Conservation (phyloP, 192 early-diverging fungal species). For the Rhizophagus clarus region DNA sequence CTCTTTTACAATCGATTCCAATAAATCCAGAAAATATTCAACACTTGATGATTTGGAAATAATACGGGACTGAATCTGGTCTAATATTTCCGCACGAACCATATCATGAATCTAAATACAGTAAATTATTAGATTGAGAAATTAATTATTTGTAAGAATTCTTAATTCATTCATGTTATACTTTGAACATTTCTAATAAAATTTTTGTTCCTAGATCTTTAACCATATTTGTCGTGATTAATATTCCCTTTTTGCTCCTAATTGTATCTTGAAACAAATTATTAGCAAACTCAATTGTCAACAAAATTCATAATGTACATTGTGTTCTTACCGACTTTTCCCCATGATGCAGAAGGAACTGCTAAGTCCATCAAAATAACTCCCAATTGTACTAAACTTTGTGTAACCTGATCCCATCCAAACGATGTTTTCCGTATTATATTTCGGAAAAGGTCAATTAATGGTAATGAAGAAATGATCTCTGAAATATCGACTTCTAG, state of each 20-base stretch:
- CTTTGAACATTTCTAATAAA: constrained; percentile 54
- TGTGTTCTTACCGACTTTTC: constrained; percentile 3
- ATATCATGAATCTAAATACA: constrained; percentile 61
- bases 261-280: constrained; percentile 4
- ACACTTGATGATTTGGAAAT: constrained; percentile 52
- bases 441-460: constrained; percentile 39
- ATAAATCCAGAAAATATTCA: constrained; percentile 45
- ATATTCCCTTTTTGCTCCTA: constrained; percentile 9
- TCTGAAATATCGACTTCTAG: constrained; percentile 33
- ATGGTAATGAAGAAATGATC: constrained; percentile 27
- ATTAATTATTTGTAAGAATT: too few relatives aligned
- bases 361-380: constrained; percentile 53
- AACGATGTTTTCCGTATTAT: constrained; percentile 51
- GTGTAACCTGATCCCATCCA: constrained; percentile 59
- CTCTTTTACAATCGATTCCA: constrained; percentile 50
- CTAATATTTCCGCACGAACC: constrained; percentile 69
- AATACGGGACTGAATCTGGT: constrained; percentile 63
- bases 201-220: constrained; percentile 48
- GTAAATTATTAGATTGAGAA: constrained; percentile 24
- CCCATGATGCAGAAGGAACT: constrained; percentile 34
- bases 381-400: constrained; percentile 53
- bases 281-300: background rate
- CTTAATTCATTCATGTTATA: constrained; percentile 23
- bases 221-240: constrained; percentile 38
- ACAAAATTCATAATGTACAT: background rate